These are phyloP conservation scores for Aegle marmelos DNA, from an alignment of 345 rosid genomes.

Conservation along the genomic window DNA sequence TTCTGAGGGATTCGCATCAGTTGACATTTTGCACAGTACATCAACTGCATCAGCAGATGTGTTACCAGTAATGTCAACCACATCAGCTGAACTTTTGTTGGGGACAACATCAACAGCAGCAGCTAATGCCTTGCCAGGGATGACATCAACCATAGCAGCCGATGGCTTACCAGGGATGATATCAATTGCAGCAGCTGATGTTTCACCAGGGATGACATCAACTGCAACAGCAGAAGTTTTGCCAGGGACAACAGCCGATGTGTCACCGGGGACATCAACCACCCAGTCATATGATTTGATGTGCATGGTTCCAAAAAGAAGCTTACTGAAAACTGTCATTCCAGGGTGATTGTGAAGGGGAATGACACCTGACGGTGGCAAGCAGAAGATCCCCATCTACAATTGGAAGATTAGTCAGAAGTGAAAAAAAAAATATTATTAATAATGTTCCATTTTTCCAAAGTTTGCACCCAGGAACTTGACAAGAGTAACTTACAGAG, in stretches of 20 bases:
- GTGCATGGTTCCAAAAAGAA: slow-evolving; percentile 89
- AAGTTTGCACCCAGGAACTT: not conserved
- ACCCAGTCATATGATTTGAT: slow-evolving; percentile 96
- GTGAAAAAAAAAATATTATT: not conserved
- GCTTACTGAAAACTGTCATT: slow-evolving; percentile 96
- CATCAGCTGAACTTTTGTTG: not conserved
- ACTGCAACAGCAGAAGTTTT: not conserved
- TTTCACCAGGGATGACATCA: slow-evolving; percentile 23
- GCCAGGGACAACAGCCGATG: slow-evolving; percentile 22
- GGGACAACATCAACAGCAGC: not conserved
- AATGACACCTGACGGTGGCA: slow-evolving; percentile 81
- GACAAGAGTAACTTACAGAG: slow-evolving; percentile 52
- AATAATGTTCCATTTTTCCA: not conserved
- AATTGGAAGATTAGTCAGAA: not conserved
- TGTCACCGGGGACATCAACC: slow-evolving; percentile 39
- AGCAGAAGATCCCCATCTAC: slow-evolving; percentile 93
- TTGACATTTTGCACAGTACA: slow-evolving; percentile 35
- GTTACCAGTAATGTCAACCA: not conserved
- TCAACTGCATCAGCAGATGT: slow-evolving; percentile 26
- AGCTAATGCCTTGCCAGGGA: not conserved
- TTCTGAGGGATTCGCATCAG: slow-evolving; percentile 18
- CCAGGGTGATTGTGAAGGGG: slow-evolving; percentile 98
- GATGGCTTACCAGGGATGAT: too few relatives aligned
- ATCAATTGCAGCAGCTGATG: slow-evolving; percentile 8
- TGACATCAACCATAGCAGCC: not conserved